phyloP scores from a whole-genome alignment of 768 basidiomycete genomes.

The Suillus subluteus region DNA sequence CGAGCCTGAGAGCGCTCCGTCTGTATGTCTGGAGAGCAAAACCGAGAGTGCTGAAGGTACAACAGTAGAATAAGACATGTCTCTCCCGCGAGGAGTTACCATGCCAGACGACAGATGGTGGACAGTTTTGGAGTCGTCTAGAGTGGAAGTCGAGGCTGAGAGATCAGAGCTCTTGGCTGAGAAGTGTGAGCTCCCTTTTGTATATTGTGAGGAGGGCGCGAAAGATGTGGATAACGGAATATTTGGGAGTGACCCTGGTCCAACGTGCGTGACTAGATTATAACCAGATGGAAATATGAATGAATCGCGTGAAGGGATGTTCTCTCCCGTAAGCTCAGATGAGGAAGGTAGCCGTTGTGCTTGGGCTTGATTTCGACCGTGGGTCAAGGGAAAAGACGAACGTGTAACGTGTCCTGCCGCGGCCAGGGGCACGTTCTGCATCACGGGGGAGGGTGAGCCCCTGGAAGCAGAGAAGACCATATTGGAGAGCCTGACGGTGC shows the following conservation, averaged over 20 bases:
- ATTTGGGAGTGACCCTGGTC: constrained; percentile 6
- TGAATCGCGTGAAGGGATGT: constrained; percentile 31
- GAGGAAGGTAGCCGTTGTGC: background rate
- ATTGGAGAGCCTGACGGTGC: constrained; percentile 67
- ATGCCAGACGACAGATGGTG: constrained; percentile 7
- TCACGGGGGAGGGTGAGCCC: background rate
- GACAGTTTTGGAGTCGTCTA: constrained; percentile 23
- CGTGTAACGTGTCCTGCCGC: background rate
- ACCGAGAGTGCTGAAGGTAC: constrained; percentile 40
- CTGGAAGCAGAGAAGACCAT: constrained; percentile 42
- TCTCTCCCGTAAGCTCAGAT: background rate
- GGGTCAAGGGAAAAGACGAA: background rate
- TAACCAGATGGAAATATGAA: constrained; percentile 44
- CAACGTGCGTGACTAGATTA: constrained; percentile 18
- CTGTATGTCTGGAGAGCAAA: constrained; percentile 33
- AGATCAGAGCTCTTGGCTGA: constrained; percentile 28
- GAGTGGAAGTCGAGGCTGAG: constrained; percentile 32
- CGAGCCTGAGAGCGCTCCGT: background rate
- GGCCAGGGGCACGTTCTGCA: background rate
- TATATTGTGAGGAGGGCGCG: constrained; percentile 24
- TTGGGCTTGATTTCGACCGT: background rate
- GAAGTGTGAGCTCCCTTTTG: constrained; percentile 28
- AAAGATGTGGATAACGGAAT: constrained; percentile 27
- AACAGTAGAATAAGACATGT: constrained; percentile 23
- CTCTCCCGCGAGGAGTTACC: constrained; percentile 26